A percentile compares a stretch with the other conserved stretches of the same genome.
phyloP scores from a whole-genome alignment of 2,329 filamentous ascomycete species.

The Didymella glomerata region DNA sequence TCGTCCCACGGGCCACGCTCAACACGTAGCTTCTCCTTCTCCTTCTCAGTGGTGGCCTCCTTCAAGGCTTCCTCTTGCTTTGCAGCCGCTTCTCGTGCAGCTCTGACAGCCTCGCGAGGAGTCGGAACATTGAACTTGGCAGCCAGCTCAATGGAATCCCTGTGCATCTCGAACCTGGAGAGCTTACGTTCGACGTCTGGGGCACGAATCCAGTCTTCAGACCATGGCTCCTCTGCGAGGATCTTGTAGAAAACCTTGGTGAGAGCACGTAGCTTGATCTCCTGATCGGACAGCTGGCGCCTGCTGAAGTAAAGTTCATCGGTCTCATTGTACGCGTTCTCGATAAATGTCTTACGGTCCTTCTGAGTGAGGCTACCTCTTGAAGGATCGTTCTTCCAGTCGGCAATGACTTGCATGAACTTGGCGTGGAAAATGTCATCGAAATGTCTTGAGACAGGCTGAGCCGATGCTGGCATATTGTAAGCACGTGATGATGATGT shows the following conservation, averaged over 20 bases:
- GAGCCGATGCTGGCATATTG: slow-evolving; percentile 23
- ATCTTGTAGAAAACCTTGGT: slow-evolving; percentile 51
- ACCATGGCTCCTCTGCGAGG: slow-evolving; percentile 51
- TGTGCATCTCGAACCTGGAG: slow-evolving; percentile 50
- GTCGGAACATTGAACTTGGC: slow-evolving; percentile 39
- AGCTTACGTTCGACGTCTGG: slow-evolving; percentile 51
- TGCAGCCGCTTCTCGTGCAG: slow-evolving; percentile 39
- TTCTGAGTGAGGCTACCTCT: slow-evolving; percentile 40
- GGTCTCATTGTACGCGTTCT: slow-evolving; percentile 41
- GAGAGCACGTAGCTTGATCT: slow-evolving; percentile 48
- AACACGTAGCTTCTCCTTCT: slow-evolving; percentile 32
- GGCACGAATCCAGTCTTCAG: slow-evolving; percentile 50
- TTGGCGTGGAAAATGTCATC: slow-evolving; percentile 49
- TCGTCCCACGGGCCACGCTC: slow-evolving; percentile 47
- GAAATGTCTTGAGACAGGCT: slow-evolving; percentile 36
- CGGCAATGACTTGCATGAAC: slow-evolving; percentile 46
- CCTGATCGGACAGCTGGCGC: slow-evolving; percentile 40
- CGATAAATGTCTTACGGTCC: slow-evolving; percentile 47
- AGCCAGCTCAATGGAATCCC: slow-evolving; percentile 45
- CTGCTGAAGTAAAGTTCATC: slow-evolving; percentile 43
- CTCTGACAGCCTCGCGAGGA: slow-evolving; percentile 45
- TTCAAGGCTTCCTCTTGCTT: slow-evolving; percentile 30
- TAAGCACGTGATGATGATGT: slow-evolving; percentile 13
- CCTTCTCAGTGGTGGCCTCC: slow-evolving; percentile 23
- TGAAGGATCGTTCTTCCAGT: slow-evolving; percentile 43